A percentile compares a stretch with the other conserved stretches of the same genome.
Conservation (phyloP, 129 eudicot genomes). For the Apium graveolens region DNA sequence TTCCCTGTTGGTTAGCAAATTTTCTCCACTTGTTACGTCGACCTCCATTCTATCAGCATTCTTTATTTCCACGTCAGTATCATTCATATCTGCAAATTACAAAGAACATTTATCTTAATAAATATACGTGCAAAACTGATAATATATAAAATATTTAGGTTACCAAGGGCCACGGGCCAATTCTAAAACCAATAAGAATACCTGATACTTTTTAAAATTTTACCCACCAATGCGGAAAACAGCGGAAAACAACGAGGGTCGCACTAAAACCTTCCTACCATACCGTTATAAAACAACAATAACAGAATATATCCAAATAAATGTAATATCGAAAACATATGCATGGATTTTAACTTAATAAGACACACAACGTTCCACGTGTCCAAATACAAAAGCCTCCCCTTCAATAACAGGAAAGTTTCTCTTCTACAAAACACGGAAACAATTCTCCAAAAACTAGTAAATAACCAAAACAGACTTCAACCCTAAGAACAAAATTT, state of each 20-base stretch:
- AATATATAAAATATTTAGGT: background rate
- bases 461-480: background rate
- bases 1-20: background rate
- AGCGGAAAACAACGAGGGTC: background rate
- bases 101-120: background rate
- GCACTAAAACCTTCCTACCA: background rate
- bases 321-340: background rate
- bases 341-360: background rate
- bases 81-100: background rate
- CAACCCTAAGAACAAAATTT: background rate
- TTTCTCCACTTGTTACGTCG: background rate
- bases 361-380: background rate
- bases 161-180: background rate
- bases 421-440: background rate
- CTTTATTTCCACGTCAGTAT: background rate
- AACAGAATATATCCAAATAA: background rate
- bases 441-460: background rate
- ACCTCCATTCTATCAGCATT: background rate
- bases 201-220: background rate
- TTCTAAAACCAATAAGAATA: background rate
- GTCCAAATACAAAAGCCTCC: background rate
- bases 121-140: background rate
- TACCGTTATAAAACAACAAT: background rate
- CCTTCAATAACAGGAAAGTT: background rate
- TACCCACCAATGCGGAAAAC: background rate